Conservation (phyloP, 2,329 filamentous ascomycete genomes). For the Hypoxylon sp. region DNA sequence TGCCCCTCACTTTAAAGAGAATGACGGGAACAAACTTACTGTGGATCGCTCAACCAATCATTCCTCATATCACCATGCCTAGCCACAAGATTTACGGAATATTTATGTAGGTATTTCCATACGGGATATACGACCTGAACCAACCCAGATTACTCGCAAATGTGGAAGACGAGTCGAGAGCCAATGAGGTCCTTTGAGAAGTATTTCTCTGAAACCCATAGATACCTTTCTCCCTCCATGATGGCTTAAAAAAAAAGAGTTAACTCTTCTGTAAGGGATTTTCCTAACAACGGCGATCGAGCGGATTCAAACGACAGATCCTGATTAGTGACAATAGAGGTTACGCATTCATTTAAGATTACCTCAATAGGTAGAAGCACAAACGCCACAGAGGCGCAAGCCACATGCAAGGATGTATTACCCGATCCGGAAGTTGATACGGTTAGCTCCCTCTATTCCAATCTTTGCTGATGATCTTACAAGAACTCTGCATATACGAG, state of each 20-base stretch:
- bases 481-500: slow-evolving; percentile 31
- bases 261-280: slow-evolving; percentile 27
- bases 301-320: slow-evolving; percentile 12
- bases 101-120: slow-evolving; percentile 28
- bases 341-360: slow-evolving; percentile 34
- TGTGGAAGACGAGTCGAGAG: slow-evolving; percentile 19
- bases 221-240: slow-evolving; percentile 39
- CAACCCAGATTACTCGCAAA: slow-evolving; percentile 23
- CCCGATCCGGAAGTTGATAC: slow-evolving; percentile 34
- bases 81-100: slow-evolving; percentile 23
- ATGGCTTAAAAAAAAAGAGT: slow-evolving; percentile 16
- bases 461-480: slow-evolving; percentile 16
- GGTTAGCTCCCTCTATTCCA: slow-evolving; percentile 20
- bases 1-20: slow-evolving; percentile 32
- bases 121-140: slow-evolving; percentile 24
- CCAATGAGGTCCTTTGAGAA: slow-evolving; percentile 35
- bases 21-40: slow-evolving; percentile 30
- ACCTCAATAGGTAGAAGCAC: not conserved
- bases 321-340: slow-evolving; percentile 22
- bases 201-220: slow-evolving; percentile 38
- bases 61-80: slow-evolving; percentile 21
- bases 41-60: slow-evolving; percentile 33
- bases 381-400: slow-evolving; percentile 41
- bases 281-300: slow-evolving; percentile 20
- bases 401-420: slow-evolving; percentile 33